A percentile compares a stretch with the other conserved stretches of the same genome.
Conservation (phyloP, 148 eudicot species). For the Limonium bicolor region DNA sequence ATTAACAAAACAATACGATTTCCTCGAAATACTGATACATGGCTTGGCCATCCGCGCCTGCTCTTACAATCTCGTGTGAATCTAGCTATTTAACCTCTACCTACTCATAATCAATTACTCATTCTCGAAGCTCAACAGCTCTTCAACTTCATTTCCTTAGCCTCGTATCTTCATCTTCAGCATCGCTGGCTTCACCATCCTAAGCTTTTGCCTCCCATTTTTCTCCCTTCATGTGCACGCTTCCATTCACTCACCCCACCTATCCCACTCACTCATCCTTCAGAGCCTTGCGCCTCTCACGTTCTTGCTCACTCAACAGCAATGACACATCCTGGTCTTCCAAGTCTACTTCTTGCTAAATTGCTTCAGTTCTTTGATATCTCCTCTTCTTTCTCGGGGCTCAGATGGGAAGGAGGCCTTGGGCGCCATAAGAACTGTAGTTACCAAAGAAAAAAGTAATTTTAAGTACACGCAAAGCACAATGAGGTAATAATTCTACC, state of each 20-base stretch:
- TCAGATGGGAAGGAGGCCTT: slow-evolving; percentile 73
- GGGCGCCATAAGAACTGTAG: slow-evolving; percentile 83
- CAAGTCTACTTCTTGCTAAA: slow-evolving; percentile 89
- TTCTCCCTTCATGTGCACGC: slow-evolving; percentile 54
- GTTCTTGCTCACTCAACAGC: slow-evolving; percentile 78
- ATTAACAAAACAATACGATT: too few species aligned
- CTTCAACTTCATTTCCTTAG: slow-evolving; percentile 82
- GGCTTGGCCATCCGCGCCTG: too few species aligned
- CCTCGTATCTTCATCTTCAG: slow-evolving; percentile 92
- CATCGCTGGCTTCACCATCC: slow-evolving; percentile 91
- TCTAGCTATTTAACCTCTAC: too few species aligned
- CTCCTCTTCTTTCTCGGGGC: slow-evolving; percentile 84
- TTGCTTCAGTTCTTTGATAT: slow-evolving; percentile 77
- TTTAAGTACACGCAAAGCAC: too few species aligned
- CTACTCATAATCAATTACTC: too few species aligned
- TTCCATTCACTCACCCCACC: slow-evolving; percentile 65
- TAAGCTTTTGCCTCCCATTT: slow-evolving; percentile 36
- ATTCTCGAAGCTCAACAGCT: too few species aligned
- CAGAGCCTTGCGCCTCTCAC: slow-evolving; percentile 65
- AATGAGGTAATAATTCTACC: too few species aligned
- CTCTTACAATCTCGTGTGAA: too few species aligned
- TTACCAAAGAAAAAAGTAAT: not conserved
- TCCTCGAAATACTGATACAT: too few species aligned
- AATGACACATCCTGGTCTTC: slow-evolving; percentile 84
- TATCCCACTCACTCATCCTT: slow-evolving; percentile 92